phyloP scores from a whole-genome alignment of 1,284 basidiomycete species.

The Melampsora allii-populina region DNA sequence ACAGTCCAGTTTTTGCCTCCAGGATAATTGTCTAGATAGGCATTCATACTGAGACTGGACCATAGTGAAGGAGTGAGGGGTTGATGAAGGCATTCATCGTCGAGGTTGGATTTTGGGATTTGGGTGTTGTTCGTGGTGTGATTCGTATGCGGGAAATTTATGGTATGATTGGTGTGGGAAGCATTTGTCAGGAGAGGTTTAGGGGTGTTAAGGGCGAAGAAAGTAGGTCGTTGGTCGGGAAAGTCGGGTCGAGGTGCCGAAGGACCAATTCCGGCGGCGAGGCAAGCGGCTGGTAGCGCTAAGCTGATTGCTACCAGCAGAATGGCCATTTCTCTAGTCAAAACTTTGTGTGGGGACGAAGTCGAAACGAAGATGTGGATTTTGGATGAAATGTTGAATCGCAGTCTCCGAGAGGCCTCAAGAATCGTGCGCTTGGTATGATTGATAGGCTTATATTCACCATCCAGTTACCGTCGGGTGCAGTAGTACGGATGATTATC shows the following conservation, averaged over 20 bases:
- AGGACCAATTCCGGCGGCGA: not conserved
- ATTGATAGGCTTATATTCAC: no score
- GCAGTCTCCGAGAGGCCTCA: no score
- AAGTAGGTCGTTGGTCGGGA: not conserved
- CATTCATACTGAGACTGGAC: conserved; percentile 29
- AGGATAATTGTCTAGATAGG: conserved; percentile 38
- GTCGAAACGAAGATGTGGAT: no score
- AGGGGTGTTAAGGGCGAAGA: not conserved
- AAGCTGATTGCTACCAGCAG: not conserved
- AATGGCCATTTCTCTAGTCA: not conserved
- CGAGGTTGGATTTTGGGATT: not conserved
- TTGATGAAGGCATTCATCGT: not conserved
- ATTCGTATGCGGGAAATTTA: not conserved
- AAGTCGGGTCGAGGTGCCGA: conserved; percentile 7
- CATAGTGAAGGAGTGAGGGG: conserved; percentile 18
- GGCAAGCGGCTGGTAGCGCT: not conserved
- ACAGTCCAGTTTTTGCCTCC: conserved; percentile 21
- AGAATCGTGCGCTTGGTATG: no score
- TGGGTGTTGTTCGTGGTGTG: not conserved
- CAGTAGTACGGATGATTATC: no score
- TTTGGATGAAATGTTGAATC: no score
- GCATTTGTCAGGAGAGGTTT: not conserved
- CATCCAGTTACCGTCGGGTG: no score
- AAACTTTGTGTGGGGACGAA: no score
- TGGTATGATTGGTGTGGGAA: not conserved